These are phyloP conservation scores for Cladosporium sp. DNA, from an alignment of 2,329 filamentous ascomycete genomes.

Conservation along the genomic window DNA sequence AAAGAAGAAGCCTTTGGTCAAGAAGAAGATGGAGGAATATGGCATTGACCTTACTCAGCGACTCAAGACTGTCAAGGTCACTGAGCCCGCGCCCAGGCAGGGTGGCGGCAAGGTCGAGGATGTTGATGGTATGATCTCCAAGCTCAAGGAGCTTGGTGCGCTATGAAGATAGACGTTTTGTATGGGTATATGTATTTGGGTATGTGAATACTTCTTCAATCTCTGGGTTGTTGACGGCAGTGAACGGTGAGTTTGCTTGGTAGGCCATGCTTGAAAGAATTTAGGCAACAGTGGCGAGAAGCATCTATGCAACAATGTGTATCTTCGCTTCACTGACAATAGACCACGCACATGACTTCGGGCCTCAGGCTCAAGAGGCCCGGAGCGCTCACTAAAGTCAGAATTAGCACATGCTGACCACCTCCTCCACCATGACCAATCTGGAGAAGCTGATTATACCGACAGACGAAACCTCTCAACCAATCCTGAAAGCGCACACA, in stretches of 20 bases:
- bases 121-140: conserved; percentile 88
- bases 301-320: not conserved
- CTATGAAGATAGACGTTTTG: conserved; percentile 47
- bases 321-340: not conserved
- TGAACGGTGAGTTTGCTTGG: not conserved
- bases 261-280: not conserved
- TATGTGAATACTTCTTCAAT: conserved; percentile 2
- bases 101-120: conserved; percentile 96
- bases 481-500: not conserved
- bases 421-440: not conserved
- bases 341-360: not conserved
- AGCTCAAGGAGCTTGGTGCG: conserved; percentile 93
- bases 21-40: conserved; percentile 80
- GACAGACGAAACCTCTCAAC: not conserved
- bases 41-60: conserved; percentile 70
- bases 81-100: conserved; percentile 80
- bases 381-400: not conserved
- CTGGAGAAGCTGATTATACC: not conserved
- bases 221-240: not conserved
- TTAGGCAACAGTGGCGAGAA: not conserved
- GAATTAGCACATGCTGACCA: not conserved
- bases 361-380: not conserved
- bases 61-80: conserved; percentile 84
- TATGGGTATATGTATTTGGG: conserved; percentile 8
- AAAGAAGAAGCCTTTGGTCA: conserved; percentile 98